phyloP scores from a whole-genome alignment of 1,284 basidiomycete genomes.

The Trametes sp. region DNA sequence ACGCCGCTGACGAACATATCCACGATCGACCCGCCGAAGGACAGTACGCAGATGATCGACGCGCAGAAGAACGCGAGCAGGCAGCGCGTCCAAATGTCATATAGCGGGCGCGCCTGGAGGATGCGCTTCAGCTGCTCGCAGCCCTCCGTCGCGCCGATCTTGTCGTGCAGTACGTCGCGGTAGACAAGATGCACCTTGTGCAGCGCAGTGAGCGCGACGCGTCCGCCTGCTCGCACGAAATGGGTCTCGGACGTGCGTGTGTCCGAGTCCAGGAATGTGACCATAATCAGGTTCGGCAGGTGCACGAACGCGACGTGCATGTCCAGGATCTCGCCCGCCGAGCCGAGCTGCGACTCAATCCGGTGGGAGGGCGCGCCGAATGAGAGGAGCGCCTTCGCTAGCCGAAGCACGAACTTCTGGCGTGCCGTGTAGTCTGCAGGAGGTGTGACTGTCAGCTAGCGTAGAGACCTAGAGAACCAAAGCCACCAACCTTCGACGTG shows the following conservation, averaged over 20 bases:
- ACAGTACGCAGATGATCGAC: conserved; percentile 79
- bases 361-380: conserved; percentile 90
- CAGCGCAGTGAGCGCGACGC: conserved; percentile 76
- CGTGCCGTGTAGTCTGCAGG: conserved; percentile 65
- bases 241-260: conserved; percentile 71
- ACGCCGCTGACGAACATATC: conserved; percentile 84
- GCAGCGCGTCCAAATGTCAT: conserved; percentile 69
- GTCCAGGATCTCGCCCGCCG: conserved; percentile 60
- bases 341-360: conserved; percentile 80
- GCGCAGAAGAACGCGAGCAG: conserved; percentile 77
- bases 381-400: conserved; percentile 81
- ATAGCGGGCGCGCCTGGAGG: conserved; percentile 66
- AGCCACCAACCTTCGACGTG: conserved; percentile 45
- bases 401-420: conserved; percentile 80
- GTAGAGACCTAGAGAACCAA: neutral
- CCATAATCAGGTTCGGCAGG: conserved; percentile 81
- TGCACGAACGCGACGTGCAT: conserved; percentile 81
- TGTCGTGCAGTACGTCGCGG: conserved; percentile 80
- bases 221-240: conserved; percentile 79
- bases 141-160: conserved; percentile 71
- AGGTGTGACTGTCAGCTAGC: neutral
- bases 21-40: conserved; percentile 83
- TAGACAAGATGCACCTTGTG: conserved; percentile 80
- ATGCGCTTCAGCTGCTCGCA: conserved; percentile 66
- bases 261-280: conserved; percentile 74